Evolutionary conservation across 169 alveolate species (phyloP), one percentile per base, ranked within the genome.

Genomic region (Toxoplasma gondii): DNA sequence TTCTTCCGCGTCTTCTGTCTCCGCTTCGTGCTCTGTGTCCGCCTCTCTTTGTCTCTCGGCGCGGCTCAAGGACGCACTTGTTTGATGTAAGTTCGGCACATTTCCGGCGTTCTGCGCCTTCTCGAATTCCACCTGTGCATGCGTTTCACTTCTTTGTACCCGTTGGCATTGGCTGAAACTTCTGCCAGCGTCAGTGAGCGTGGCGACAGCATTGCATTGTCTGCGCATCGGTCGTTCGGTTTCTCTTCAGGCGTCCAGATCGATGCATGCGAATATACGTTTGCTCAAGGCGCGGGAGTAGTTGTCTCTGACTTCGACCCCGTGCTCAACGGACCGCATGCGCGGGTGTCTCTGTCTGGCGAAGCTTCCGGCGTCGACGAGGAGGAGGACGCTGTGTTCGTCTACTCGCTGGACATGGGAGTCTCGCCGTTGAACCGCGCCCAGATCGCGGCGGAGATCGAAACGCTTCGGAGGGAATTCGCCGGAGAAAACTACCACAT

Each of bases 211-310:
- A n/a, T n/a, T n/a, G n/a, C n/a, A n/a, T n/a, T n/a, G n/a, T n/a
- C n/a, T n/a, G n/a, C 90, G 16, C 31, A 19, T 82, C 58, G 10
- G 24, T 27, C 24, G 29, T 29, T 88, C 36, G 17, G 4, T 31
- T 2, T 24, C 24, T 10, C 17, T 41, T 31, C 91, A 91, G 94
- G 91, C 43, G 94, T 91, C 41, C 94, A 91, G 74, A 54, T 91
- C 31, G 94, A 88, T 27, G 82, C 84, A 67, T 49, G 58, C 31
- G 94, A 91, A 80, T 91, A 91, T 64, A 45, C 90, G 9, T 91
- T 91, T 44, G 90, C 90, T 27, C 90, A 91, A n/a, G 91, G 83
- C 38, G 81, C 82, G 12, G 94, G 94, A 31, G 91, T 91, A n/a
- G 86, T 54, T 7, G 70, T 58, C 64, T 19, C 91, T 0, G 82